These are phyloP conservation scores for Extremus antarcticus DNA, from an alignment of 495 filamentous ascomycete species.

Conservation along the genomic window DNA sequence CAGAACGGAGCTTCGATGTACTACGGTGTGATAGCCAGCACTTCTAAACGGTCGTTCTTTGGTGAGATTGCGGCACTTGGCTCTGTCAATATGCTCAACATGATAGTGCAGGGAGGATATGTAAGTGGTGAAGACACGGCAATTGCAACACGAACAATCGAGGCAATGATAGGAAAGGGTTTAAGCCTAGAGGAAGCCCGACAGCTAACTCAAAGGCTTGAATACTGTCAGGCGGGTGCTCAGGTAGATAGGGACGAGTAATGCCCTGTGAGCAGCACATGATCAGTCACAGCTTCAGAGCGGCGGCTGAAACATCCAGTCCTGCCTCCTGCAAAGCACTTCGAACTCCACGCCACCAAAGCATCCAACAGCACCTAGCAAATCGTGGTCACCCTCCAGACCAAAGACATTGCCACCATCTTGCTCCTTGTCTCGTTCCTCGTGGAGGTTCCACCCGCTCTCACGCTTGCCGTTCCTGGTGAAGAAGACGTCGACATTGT, in stretches of 20 bases:
- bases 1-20: background rate
- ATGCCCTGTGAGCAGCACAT: no score
- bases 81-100: background rate
- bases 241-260: no score
- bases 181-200: background rate
- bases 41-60: background rate
- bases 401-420: constrained; percentile 55
- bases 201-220: background rate
- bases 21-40: background rate
- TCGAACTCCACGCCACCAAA: constrained; percentile 66
- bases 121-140: background rate
- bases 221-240: no score
- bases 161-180: background rate
- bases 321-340: constrained; percentile 43
- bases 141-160: background rate
- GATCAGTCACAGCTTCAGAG: background rate
- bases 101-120: background rate
- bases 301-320: constrained; percentile 25
- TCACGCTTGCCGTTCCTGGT: constrained; percentile 55
- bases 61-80: background rate
- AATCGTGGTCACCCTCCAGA: constrained; percentile 67
- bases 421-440: constrained; percentile 59
- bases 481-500: constrained; percentile 59
- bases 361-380: constrained; percentile 69
- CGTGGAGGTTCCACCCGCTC: constrained; percentile 73